Percentiles rank a stretch among this genome's conserved stretches.
These are phyloP conservation scores for Penicillium sp. DNA, from an alignment of 2,329 filamentous ascomycete species.

Conservation along the genomic window DNA sequence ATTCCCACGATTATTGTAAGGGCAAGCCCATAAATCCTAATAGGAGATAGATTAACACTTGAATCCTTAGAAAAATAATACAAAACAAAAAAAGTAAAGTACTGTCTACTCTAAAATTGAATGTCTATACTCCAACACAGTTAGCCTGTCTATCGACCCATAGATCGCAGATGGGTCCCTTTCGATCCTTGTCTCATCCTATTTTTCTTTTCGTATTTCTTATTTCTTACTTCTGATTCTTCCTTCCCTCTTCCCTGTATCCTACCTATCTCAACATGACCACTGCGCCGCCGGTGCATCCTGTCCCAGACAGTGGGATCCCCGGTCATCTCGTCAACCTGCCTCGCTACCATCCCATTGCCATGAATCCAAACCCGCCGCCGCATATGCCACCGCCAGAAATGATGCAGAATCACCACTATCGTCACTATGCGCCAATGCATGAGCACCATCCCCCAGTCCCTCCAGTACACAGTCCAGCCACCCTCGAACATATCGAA, in stretches of 20 bases:
- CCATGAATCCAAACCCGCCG: conserved; percentile 41
- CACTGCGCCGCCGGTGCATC: conserved; percentile 37
- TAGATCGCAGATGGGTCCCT: conserved; percentile 27
- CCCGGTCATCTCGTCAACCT: conserved; percentile 34
- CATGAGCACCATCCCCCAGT: conserved; percentile 32
- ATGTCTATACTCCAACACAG: not conserved
- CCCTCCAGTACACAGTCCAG: conserved; percentile 25
- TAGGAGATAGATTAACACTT: not conserved
- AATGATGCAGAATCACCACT: conserved; percentile 37
- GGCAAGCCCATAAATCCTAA: not conserved
- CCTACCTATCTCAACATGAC: conserved; percentile 32
- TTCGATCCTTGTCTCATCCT: conserved; percentile 21
- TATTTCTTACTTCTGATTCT: conserved; percentile 10
- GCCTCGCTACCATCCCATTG: conserved; percentile 44
- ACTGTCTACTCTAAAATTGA: not conserved
- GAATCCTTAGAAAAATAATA: not conserved
- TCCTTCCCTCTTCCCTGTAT: conserved; percentile 2
- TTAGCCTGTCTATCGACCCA: conserved; percentile 24
- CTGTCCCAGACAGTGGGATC: conserved; percentile 35
- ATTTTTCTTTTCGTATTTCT: conserved; percentile 13
- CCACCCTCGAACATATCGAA: conserved; percentile 42
- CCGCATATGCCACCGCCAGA: conserved; percentile 36
- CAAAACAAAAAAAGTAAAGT: not conserved
- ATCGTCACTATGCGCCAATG: conserved; percentile 33
- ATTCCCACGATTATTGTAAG: too few species aligned